These are phyloP conservation scores for Haberlea rhodopensis DNA, from an alignment of 257 asterid genomes.

Conservation along the genomic window DNA sequence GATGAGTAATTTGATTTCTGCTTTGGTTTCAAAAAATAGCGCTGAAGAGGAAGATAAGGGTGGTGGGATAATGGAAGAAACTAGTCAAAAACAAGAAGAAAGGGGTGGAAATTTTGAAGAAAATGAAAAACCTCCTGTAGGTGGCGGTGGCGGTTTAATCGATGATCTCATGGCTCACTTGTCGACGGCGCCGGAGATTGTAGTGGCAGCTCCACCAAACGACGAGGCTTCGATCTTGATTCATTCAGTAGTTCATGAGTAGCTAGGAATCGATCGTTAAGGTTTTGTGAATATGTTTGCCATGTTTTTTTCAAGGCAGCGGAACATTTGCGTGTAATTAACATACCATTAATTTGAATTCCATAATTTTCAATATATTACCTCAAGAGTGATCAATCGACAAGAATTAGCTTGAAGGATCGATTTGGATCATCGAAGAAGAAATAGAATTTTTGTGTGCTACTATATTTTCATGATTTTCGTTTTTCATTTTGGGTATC, in stretches of 20 bases:
- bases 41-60: not conserved
- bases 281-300: too few species aligned
- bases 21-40: conserved; percentile 29
- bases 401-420: too few species aligned
- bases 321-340: too few species aligned
- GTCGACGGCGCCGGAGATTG: conserved; percentile 33
- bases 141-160: conserved; percentile 31
- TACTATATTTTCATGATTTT: too few species aligned
- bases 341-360: too few species aligned
- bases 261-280: too few species aligned
- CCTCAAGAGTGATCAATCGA: too few species aligned
- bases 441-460: too few species aligned
- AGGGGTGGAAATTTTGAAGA: conserved; percentile 12
- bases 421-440: too few species aligned
- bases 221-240: conserved; percentile 79
- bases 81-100: conserved; percentile 8
- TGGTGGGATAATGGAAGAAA: not conserved
- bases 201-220: conserved; percentile 40
- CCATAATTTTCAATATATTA: too few species aligned
- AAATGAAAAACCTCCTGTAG: not conserved
- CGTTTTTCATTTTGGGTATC: too few species aligned
- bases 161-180: conserved; percentile 44
- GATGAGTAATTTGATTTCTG: conserved; percentile 40
- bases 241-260: conserved; percentile 74
- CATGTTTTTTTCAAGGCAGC: not conserved